Percentiles rank a stretch among this genome's conserved stretches.
phyloP scores from a whole-genome alignment of 306 rosid genomes.

The Vigna mungo region DNA sequence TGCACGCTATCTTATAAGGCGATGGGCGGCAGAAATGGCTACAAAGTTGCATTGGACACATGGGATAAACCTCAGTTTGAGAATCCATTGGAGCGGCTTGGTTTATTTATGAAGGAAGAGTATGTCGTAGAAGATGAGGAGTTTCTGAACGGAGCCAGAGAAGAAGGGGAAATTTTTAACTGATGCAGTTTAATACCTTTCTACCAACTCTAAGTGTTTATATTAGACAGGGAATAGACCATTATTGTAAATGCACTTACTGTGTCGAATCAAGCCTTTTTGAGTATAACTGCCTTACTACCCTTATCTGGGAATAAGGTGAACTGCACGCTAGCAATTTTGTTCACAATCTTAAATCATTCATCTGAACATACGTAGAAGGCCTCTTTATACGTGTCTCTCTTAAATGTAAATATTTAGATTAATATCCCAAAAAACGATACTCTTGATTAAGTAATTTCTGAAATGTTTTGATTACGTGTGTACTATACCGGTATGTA shows the following conservation, averaged over 20 bases:
- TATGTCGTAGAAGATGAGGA: conserved; percentile 62
- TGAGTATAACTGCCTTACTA: neutral
- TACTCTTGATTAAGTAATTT: neutral
- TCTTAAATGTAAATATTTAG: neutral
- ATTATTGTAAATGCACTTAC: conserved; percentile 50
- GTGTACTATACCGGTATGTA: neutral
- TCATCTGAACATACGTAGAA: neutral
- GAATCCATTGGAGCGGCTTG: conserved; percentile 76
- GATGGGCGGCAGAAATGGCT: conserved; percentile 33
- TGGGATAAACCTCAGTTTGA: conserved; percentile 48
- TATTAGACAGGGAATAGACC: conserved; percentile 40
- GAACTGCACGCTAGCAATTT: neutral
- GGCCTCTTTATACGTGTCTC: neutral
- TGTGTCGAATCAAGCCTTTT: conserved; percentile 13
- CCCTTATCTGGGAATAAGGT: conserved; percentile 8
- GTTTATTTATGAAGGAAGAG: conserved; percentile 80
- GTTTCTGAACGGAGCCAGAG: conserved; percentile 49
- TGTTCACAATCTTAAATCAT: neutral
- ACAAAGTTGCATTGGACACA: conserved; percentile 40
- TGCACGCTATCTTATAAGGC: conserved; percentile 46
- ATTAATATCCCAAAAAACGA: neutral
- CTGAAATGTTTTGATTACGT: neutral
- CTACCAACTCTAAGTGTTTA: conserved; percentile 45
- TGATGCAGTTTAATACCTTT: conserved; percentile 29
- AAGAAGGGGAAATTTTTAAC: conserved; percentile 73